Base-by-base conservation (phyloP, 2,329 filamentous ascomycete genomes). In the Epichloe sibirici region DNA sequence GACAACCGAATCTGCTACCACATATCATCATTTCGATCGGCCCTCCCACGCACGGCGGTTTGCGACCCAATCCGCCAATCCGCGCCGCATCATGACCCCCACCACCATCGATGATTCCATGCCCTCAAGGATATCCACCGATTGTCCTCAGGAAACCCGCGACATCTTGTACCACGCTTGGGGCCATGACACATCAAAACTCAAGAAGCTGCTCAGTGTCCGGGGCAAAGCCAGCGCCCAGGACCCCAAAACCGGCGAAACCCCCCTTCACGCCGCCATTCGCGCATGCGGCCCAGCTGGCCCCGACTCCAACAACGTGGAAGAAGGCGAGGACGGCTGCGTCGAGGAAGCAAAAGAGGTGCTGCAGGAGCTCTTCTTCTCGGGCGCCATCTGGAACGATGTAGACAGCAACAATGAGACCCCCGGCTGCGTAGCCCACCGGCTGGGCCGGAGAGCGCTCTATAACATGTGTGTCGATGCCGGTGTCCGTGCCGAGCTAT, bases 311-410 rank as follows among this genome's bases (percentile, higher is more conserved):
- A 59, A 62, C 9, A 55, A 58, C 13, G 58, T 57, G 5, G 59
- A 63, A 3, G 66, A 67, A 3, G 65, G 65, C 9, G 69, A 71
- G 25, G 68, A 71, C 28, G 60, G 69, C 51, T 65, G 68, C 28
- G 66, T 86, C 35, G 78, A 83, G 46, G 78, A 79, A 40, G 86
- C 83, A 3, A 76, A 78, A 52, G 79, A 82, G 50, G 84, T 85
- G 0, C 73, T 96, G 4, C 78, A 80, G 59, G 79, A 93, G 63
- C 76, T 97, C 7, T 82, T 97, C 55, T 78, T 90, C 62, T 85
- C 86, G 59, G 93, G 93, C 35, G 93, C 89, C 11, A 96, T 97
- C 60, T 98, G 93, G 93, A 98, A 98, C 71, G 90, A 96, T 66
- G 74, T 97, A 52, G 89, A 97, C 67, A 71, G 75, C 58, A 85